Conservation (phyloP, 2,329 filamentous ascomycete species). For the Bipolaris cookei region DNA sequence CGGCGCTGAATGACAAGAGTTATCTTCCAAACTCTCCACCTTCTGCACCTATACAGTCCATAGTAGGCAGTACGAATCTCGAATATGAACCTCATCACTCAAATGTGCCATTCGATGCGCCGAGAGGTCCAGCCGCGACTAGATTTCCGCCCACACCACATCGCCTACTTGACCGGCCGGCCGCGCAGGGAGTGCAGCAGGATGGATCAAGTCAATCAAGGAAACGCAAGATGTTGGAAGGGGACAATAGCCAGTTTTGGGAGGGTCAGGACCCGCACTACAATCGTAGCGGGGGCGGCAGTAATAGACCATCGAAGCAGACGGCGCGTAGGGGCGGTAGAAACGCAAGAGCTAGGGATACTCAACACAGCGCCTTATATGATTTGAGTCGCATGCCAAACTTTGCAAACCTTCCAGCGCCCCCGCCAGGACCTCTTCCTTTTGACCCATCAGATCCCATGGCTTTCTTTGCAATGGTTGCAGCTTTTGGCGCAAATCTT, state of each 20-base stretch:
- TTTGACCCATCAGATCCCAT: constrained; percentile 68
- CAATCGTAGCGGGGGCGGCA: constrained; percentile 33
- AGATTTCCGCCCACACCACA: constrained; percentile 17
- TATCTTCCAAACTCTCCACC: constrained; percentile 39
- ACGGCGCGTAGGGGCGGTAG: constrained; percentile 59
- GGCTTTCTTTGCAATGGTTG: constrained; percentile 68
- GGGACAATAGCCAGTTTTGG: constrained; percentile 53
- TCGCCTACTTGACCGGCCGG: constrained; percentile 21
- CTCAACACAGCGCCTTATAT: constrained; percentile 16
- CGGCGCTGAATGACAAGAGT: constrained; percentile 64
- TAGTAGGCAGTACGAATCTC: constrained; percentile 29
- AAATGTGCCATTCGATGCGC: constrained; percentile 30
- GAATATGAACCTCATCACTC: constrained; percentile 27
- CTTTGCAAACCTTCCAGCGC: constrained; percentile 45
- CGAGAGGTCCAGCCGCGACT: constrained; percentile 31
- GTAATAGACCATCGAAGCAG: constrained; percentile 60
- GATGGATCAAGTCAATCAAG: constrained; percentile 45
- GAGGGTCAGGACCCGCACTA: constrained; percentile 53
- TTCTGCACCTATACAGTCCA: constrained; percentile 31
- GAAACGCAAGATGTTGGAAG: constrained; percentile 65
- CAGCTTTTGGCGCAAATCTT: constrained; percentile 50
- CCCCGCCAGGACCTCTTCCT: constrained; percentile 55
- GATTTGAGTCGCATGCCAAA: constrained; percentile 20
- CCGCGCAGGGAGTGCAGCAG: constrained; percentile 11
- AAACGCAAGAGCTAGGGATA: constrained; percentile 13